Evolutionary conservation across 2,329 filamentous ascomycete genomes (phyloP), one percentile per base, ranked within the genome.

Genomic region (Paraconiothyrium sp.): DNA sequence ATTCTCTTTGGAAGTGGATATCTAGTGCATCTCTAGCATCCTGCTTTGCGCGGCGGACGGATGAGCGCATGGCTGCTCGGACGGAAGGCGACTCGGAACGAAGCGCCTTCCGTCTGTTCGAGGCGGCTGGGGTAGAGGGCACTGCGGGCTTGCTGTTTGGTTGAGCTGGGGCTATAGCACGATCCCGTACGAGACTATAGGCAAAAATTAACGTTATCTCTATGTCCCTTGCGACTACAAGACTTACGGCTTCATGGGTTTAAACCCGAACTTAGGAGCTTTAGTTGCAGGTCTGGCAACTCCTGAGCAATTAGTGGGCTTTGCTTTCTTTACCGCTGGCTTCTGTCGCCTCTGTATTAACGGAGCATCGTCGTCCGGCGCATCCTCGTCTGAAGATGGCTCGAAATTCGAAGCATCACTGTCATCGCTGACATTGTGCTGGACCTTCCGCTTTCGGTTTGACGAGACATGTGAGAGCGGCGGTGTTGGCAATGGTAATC

Each of bases 401-500:
- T 63, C 62, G 56, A 60, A 24, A 13, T 37, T 20, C 20, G 20
- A 20, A 8, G 58, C 55, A 2, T 63, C 62, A n/a, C 63, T 61
- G 4, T 64, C 62, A 24, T 58, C 57, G 54, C 63, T 67, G 16
- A 66, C 50, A 10, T 62, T 43, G 47, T 50, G n/a, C 6, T 59
- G 43, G 1, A 37, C 44, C 30, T 39, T 62, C 10, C 64, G 61
- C 41, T 67, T 57, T 11, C 27, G 54, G 11, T 46, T 24, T 1
- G 54, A 50, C n/a, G 47, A 46, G 1, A 46, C 61, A 50, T 39
- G 22, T n/a, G 39, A 48, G 1, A 10, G 32, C 35, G 34, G 58
- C 8, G 65, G 65, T 27, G 54, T 37, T 9, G 51, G 48, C 8
- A 57, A 64, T 4, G 27, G 27, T 4, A 46, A 52, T 35, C 43